phyloP scores from a whole-genome alignment of 148 eudicot species.

The Spergularia marina region DNA sequence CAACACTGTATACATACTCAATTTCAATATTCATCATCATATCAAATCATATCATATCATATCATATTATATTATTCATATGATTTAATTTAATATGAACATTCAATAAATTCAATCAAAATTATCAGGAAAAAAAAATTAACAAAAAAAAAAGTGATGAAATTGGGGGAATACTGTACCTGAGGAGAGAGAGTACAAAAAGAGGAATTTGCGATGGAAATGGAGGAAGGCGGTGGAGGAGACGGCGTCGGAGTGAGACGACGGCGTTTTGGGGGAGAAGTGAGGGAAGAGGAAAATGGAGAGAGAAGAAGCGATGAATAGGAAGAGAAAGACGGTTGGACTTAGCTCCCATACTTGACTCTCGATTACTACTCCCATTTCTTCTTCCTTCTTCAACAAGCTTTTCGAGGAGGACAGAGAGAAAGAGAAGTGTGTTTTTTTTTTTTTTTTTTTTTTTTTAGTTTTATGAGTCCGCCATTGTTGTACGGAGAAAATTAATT shows the following conservation, averaged over 20 bases:
- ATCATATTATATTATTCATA: no score
- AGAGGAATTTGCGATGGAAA: slow-evolving; percentile 62
- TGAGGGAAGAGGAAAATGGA: slow-evolving; percentile 59
- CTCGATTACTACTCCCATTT: slow-evolving; percentile 72
- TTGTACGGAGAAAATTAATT: no score
- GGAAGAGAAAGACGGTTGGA: slow-evolving; percentile 38
- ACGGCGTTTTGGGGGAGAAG: slow-evolving; percentile 30
- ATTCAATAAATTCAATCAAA: not conserved
- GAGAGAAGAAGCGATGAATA: slow-evolving; percentile 50
- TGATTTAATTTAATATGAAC: no score
- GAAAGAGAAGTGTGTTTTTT: not conserved
- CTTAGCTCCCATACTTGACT: slow-evolving; percentile 66
- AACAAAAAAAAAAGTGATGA: not conserved
- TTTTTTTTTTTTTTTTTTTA: not conserved
- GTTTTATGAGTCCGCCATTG: slow-evolving; percentile 25
- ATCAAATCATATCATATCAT: not conserved
- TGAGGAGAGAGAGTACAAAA: slow-evolving; percentile 66
- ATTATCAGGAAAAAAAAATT: not conserved
- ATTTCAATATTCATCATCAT: not conserved
- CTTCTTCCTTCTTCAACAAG: not conserved
- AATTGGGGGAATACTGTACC: slow-evolving; percentile 24
- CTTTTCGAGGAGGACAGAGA: not conserved
- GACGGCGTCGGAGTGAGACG: slow-evolving; percentile 34
- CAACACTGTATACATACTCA: slow-evolving; percentile 40
- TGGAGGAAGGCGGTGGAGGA: slow-evolving; percentile 45